These are phyloP conservation scores for Casuarina equisetifolia DNA, from an alignment of 306 rosid genomes.

Conservation along the genomic window DNA sequence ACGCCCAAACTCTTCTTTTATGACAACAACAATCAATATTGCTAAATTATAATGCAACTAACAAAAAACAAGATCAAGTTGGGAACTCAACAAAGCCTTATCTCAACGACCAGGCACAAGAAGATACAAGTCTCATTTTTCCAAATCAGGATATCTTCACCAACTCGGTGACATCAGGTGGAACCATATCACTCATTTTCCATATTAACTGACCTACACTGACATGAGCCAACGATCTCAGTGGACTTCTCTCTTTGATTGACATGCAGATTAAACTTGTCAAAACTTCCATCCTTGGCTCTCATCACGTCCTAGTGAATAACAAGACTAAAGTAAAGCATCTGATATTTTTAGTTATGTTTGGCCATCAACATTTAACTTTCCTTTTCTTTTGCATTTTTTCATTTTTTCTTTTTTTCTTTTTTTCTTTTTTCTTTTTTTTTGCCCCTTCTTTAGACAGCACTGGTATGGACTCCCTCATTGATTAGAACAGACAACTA, in stretches of 20 bases:
- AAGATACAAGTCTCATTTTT: neutral
- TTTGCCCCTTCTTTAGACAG: neutral
- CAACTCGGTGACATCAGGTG: neutral
- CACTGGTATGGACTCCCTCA: neutral
- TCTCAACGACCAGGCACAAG: neutral
- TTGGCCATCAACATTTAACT: neutral
- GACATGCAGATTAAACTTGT: constrained; percentile 1
- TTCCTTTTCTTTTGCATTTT: neutral
- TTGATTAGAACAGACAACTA: neutral
- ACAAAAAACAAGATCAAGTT: too few relatives aligned
- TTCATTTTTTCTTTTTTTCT: neutral
- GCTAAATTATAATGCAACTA: too few relatives aligned
- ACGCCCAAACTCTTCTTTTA: too few relatives aligned
- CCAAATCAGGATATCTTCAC: neutral
- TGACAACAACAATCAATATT: too few relatives aligned
- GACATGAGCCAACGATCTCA: neutral
- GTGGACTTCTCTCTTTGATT: neutral
- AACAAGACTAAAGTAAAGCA: neutral
- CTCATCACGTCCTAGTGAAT: neutral
- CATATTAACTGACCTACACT: neutral
- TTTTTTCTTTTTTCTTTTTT: neutral
- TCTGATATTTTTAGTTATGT: neutral
- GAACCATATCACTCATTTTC: neutral
- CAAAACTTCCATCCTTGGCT: neutral
- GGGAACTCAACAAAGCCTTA: too few relatives aligned